These are phyloP conservation scores for Blastomyces emzantsi DNA, from an alignment of 2,329 filamentous ascomycete genomes.

Conservation along the genomic window DNA sequence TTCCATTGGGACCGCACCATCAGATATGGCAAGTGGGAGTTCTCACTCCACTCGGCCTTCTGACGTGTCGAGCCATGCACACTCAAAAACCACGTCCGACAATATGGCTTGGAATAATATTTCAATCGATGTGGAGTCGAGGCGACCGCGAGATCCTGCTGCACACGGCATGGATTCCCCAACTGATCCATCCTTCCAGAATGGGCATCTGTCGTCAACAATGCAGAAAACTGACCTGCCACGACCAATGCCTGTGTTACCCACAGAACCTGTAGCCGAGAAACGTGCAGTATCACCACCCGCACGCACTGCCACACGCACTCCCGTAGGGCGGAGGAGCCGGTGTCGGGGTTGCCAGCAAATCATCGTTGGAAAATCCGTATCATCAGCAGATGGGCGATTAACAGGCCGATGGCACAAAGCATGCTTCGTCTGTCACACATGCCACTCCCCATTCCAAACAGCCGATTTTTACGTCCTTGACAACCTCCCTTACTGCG, in stretches of 20 bases:
- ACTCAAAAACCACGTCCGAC: constrained; percentile 25
- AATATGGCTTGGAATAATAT: constrained; percentile 1
- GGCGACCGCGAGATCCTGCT: constrained; percentile 7
- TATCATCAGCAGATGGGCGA: constrained; percentile 86
- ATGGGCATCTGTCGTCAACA: constrained; percentile 28
- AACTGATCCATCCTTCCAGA: constrained; percentile 39
- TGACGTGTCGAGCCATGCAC: constrained; percentile 24
- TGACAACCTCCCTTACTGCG: constrained; percentile 79
- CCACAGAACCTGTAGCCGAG: not conserved
- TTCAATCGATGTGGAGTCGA: constrained; percentile 4
- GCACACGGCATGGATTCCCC: constrained; percentile 37
- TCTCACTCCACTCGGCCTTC: constrained; percentile 52
- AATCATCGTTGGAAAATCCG: constrained; percentile 77
- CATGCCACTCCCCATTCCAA: constrained; percentile 69
- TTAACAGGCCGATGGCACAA: constrained; percentile 93
- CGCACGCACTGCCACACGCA: constrained; percentile 13
- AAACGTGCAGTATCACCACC: not conserved
- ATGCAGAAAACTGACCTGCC: not conserved
- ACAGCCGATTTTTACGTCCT: constrained; percentile 91
- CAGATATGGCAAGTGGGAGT: constrained; percentile 51
- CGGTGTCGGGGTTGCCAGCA: constrained; percentile 75
- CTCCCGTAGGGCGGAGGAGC: constrained; percentile 25
- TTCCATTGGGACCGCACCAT: constrained; percentile 55
- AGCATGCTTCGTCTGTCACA: constrained; percentile 83
- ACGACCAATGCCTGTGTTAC: not conserved